Conservation (phyloP, 441 rosid species). For the Croton setiger region DNA sequence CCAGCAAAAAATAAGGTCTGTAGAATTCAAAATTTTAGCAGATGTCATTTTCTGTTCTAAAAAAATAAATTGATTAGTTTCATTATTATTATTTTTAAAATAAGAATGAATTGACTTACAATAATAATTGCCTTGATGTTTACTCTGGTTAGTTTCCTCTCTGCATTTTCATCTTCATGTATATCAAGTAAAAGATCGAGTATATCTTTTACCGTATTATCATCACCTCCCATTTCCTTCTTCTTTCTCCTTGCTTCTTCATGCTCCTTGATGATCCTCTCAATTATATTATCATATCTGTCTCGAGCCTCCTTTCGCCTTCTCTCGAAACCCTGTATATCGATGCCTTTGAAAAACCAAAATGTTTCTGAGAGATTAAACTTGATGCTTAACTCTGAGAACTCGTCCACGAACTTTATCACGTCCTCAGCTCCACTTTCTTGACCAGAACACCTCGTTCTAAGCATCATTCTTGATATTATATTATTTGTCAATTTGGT, state of each 20-base stretch:
- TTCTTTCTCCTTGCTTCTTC: constrained; percentile 30
- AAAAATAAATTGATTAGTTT: too few relatives aligned
- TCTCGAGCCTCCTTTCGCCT: constrained; percentile 52
- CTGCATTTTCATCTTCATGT: constrained; percentile 51
- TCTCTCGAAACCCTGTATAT: constrained; percentile 53
- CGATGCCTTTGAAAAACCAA: constrained; percentile 60
- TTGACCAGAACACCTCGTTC: constrained; percentile 36
- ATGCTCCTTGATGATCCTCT: constrained; percentile 53
- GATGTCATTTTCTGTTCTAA: background rate
- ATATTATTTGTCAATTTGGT: constrained; percentile 51
- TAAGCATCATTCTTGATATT: constrained; percentile 52
- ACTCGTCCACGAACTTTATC: constrained; percentile 51
- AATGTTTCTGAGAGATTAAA: constrained; percentile 56
- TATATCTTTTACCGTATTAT: constrained; percentile 32
- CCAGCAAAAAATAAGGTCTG: constrained; percentile 68
- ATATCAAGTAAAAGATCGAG: constrained; percentile 54
- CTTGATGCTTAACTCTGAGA: constrained; percentile 43
- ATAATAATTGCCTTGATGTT: constrained; percentile 66
- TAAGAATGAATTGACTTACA: constrained; percentile 41
- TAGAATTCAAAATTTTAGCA: background rate
- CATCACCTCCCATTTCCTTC: constrained; percentile 15
- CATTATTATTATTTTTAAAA: too few relatives aligned
- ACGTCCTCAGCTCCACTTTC: constrained; percentile 39
- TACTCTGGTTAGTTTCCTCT: constrained; percentile 50
- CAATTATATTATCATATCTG: constrained; percentile 49